Evolutionary conservation across 768 basidiomycete species (phyloP), one percentile per base, ranked within the genome.

Genomic region (Lentinula guzmanii): DNA sequence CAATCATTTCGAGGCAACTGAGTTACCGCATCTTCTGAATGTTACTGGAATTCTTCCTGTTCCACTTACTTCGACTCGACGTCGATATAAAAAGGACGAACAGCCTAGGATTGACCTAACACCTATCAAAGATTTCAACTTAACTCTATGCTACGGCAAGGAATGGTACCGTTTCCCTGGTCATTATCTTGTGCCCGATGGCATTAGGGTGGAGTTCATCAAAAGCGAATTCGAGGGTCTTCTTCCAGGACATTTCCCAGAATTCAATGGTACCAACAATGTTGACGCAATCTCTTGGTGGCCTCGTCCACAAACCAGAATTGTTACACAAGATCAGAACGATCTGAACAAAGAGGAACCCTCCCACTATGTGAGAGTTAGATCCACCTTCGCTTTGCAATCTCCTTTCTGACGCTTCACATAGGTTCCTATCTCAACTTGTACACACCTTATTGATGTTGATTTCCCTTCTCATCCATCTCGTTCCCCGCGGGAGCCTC

Each of bases 141-240:
- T 98, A 61, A 84, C 79, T 33, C 69, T 99, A 1, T 99, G 97
- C 74, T 79, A 90, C 55, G 93, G 89, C 52, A 95, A 95, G 71
- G 97, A 99, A 74, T 99, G 97, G 97, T 79, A 98, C 70, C 83
- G 96, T 24, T 99, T 94, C 79, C 91, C 95, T 2, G 86, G 93
- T 3, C 89, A 90, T 70, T 98, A 90, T 72, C 81, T 96, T 52
- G 82, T 98, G 21, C 95, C 95, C 1, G 83, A 87, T 61, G 90
- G 85, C 31, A 76, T 98, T 61, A 80, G 85, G 31, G 86, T 96
- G n/a, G 82, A 88, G 61, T 98, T 94, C 73, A 78, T 98, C 71
- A 91, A 94, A 77, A 94, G 90, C 72, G 93, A 90, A 61, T 98
- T 98, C 66, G 82, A 87, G 63, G 96, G 94, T 9, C 81, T 93